Evolutionary conservation across 371 early-diverging fungal genomes (phyloP).

Genomic region (Catenaria anguillulae): DNA sequence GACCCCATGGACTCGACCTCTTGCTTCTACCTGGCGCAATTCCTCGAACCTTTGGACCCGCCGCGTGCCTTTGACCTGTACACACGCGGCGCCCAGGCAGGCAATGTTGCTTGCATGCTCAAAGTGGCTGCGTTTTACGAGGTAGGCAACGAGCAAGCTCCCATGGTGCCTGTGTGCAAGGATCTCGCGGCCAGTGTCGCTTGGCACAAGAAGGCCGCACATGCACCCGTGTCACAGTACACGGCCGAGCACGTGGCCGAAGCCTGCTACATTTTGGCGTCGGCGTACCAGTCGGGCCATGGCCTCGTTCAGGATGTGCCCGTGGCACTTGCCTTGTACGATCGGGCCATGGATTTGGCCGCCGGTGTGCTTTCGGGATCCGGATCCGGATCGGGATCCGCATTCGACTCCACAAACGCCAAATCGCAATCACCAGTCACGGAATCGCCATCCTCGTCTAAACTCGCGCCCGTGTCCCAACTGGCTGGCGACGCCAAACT

Average conservation of each 20-base stretch:
- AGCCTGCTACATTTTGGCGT: background rate
- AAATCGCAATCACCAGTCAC: too few relatives aligned
- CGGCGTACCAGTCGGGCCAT: background rate
- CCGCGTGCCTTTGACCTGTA: background rate
- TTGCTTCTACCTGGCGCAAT: background rate
- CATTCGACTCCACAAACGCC: too few relatives aligned
- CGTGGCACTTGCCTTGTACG: background rate
- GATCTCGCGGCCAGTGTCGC: too few relatives aligned
- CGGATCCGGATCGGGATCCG: too few relatives aligned
- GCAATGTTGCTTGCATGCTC: background rate
- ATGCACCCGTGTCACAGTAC: background rate
- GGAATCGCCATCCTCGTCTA: too few relatives aligned
- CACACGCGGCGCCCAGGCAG: background rate
- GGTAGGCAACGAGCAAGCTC: background rate
- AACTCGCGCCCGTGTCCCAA: background rate
- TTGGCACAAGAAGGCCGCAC: background rate
- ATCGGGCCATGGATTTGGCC: background rate
- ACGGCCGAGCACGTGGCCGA: background rate
- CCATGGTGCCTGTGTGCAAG: background rate
- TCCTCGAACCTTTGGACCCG: background rate
- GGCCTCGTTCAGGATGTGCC: background rate
- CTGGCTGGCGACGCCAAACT: background rate
- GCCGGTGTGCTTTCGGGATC: background rate
- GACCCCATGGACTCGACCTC: background rate
- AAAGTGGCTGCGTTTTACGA: conserved; percentile 4